Conservation (phyloP, 2,329 filamentous ascomycete genomes). For the Fusarium sp. region DNA sequence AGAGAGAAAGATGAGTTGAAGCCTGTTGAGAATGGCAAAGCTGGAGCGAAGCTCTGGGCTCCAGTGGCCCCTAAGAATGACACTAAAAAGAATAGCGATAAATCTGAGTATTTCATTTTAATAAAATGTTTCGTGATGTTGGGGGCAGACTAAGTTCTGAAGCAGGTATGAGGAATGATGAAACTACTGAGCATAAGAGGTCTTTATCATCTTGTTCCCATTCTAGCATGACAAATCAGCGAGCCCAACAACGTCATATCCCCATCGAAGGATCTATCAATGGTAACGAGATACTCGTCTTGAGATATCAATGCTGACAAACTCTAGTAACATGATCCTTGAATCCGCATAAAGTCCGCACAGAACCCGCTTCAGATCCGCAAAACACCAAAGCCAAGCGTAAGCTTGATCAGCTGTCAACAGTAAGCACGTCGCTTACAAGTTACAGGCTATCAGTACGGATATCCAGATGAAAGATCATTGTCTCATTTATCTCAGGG, state of each 20-base stretch:
- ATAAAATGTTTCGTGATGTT: accelerated
- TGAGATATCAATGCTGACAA: background rate
- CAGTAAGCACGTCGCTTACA: background rate
- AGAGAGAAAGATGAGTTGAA: conserved; percentile 32
- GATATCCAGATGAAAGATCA: accelerated
- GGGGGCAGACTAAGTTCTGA: accelerated
- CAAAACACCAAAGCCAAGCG: background rate
- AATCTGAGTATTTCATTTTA: accelerated
- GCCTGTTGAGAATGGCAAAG: background rate
- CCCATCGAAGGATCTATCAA: background rate
- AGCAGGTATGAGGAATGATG: accelerated
- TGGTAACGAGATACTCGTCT: background rate
- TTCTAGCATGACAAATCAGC: background rate
- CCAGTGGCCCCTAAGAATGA: accelerated
- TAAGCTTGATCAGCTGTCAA: background rate
- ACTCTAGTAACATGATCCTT: background rate
- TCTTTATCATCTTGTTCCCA: background rate
- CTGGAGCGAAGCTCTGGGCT: background rate
- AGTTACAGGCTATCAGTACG: accelerated
- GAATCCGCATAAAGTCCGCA: background rate
- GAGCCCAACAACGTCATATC: background rate
- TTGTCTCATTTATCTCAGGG: accelerated
- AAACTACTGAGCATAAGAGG: no score
- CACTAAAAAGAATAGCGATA: background rate
- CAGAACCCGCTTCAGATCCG: background rate